Conservation (phyloP, 371 early-diverging fungal genomes). For the Mucor mucedo region DNA sequence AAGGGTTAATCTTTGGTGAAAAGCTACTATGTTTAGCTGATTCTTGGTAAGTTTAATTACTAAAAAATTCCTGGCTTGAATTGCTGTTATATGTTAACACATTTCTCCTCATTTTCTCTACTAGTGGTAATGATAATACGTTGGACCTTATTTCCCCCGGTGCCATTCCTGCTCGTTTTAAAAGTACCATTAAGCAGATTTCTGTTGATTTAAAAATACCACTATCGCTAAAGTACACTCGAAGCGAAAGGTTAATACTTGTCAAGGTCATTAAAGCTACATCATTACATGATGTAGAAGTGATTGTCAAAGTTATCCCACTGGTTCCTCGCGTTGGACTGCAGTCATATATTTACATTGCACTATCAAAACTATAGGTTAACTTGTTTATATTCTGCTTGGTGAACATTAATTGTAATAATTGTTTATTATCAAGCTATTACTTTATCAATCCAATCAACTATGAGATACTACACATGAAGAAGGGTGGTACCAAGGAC, state of each 20-base stretch:
- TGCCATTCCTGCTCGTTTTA: slow-evolving; percentile 19
- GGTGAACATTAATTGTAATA: not conserved
- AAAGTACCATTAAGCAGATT: slow-evolving; percentile 10
- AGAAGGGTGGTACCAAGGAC: slow-evolving; percentile 20
- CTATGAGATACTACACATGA: slow-evolving; percentile 19
- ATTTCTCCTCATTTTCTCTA: slow-evolving; percentile 20
- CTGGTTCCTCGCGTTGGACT: slow-evolving; percentile 15
- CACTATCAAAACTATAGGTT: slow-evolving; percentile 19
- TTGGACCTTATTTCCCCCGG: slow-evolving; percentile 18
- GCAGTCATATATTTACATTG: slow-evolving; percentile 19
- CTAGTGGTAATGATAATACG: slow-evolving; percentile 22
- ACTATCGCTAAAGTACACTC: slow-evolving; percentile 17
- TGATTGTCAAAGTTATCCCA: slow-evolving; percentile 14
- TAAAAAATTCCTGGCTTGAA: slow-evolving; percentile 9
- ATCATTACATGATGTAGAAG: slow-evolving; percentile 19
- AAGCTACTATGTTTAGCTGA: slow-evolving; percentile 16
- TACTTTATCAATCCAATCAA: slow-evolving; percentile 18
- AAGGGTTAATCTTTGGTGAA: slow-evolving; percentile 11
- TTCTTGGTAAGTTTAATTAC: slow-evolving; percentile 20
- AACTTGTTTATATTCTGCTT: slow-evolving; percentile 1
- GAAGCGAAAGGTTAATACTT: slow-evolving; percentile 13
- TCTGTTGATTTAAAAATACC: slow-evolving; percentile 15
- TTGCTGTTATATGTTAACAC: slow-evolving; percentile 18
- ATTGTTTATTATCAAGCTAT: slow-evolving; percentile 7
- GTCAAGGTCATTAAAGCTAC: slow-evolving; percentile 16